Evolutionary conservation across 495 filamentous ascomycete genomes (phyloP), one percentile per base, ranked within the genome.

Genomic region (Aspergillus ostianus): DNA sequence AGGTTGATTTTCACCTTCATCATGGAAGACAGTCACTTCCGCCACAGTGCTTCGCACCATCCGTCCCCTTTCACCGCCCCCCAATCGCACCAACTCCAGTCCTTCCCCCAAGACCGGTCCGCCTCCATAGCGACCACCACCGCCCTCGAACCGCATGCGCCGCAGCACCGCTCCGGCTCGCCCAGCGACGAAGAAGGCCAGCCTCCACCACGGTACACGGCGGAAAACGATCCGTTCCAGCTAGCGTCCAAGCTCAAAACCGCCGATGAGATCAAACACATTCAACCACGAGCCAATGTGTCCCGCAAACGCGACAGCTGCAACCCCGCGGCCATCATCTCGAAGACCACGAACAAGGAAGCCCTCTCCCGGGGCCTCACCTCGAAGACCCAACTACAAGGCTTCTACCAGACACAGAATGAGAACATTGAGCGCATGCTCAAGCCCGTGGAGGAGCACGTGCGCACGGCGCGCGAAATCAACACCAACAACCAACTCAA

Each of bases 341-440:
- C 36, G 36, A 41, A 8, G 36, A 17, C 63, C 50, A 56, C 53
- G 12, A 48, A 57, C 54, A 68, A 72, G 69, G 58, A 72, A 56
- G 68, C 76, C 53, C 53, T 79, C 61, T 59, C 69, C 60, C 58
- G 18, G 6, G 76, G 77, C 13, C 64, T 70, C 50, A 69, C 76
- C 27, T 82, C 90, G 7, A 84, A 82, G 23, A 12, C 21, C 32
- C 89, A 87, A 61, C 71, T 98, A 9, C 81, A 90, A 61, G 83
- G 85, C 23, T 98, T 97, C 78, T 98, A 98, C 77, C 82, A 92
- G 65, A 81, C 78, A 19, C 94, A 98, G 73, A 98, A 98, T 68
- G 89, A 91, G 72, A 93, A 90, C 64, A 98, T 98, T 66, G 84
- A 95, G 76, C 84, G 89, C 17, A 82, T 98, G 76, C 82, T 98